phyloP scores from a whole-genome alignment of 306 rosid genomes.

The Ormosia emarginata region DNA sequence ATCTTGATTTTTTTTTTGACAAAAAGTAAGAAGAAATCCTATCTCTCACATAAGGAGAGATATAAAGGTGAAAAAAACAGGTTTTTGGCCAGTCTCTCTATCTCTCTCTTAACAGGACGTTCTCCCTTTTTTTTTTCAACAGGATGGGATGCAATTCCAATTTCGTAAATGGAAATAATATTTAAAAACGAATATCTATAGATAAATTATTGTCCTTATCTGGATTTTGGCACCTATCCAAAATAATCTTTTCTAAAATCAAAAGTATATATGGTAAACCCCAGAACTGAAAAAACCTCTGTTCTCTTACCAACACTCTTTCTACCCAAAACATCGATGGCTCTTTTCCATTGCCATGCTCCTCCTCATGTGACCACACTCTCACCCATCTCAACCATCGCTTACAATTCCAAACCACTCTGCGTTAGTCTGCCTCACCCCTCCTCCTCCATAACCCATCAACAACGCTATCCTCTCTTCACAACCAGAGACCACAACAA shows the following conservation, averaged over 20 bases:
- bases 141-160: no score
- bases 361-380: conserved; percentile 9
- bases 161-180: no score
- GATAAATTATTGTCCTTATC: no score
- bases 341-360: conserved; percentile 38
- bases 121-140: no score
- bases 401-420: conserved; percentile 23
- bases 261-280: neutral
- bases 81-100: no score
- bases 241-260: neutral
- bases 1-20: no score
- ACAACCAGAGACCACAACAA: conserved; percentile 15
- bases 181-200: no score
- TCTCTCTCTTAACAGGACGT: no score
- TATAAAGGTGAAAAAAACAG: no score
- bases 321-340: conserved; percentile 28
- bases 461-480: conserved; percentile 50
- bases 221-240: no score
- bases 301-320: neutral
- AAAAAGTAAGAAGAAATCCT: no score
- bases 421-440: conserved; percentile 28
- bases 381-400: conserved; percentile 30
- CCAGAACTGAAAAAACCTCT: conserved; percentile 6
- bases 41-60: no score
- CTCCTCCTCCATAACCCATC: conserved; percentile 36